Evolutionary conservation across 2,329 filamentous ascomycete genomes (phyloP).

Genomic region (Aspergillus alliaceus): DNA sequence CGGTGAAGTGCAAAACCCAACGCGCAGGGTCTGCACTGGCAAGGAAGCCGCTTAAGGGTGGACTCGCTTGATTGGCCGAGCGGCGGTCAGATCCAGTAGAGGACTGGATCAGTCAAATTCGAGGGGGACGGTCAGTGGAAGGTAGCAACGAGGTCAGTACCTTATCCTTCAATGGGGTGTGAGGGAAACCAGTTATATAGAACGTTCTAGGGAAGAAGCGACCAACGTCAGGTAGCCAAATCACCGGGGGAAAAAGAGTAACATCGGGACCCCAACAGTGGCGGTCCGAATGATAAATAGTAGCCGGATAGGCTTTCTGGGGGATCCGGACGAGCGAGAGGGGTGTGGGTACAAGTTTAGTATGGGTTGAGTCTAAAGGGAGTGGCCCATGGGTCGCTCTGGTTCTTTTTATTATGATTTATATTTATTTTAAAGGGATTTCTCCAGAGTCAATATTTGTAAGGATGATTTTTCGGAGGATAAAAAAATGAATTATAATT

Average conservation of each 20-base stretch:
- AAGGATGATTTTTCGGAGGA: background rate
- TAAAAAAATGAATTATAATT: background rate
- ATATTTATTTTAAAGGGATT: background rate
- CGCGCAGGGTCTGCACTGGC: constrained; percentile 12
- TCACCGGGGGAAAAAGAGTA: background rate
- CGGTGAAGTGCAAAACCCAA: constrained; percentile 17
- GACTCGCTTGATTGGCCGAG: constrained; percentile 20
- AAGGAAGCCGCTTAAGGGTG: constrained; percentile 8
- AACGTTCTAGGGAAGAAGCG: background rate
- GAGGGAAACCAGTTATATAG: background rate
- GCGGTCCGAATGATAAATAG: constrained; percentile 18
- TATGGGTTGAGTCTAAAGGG: constrained; percentile 3
- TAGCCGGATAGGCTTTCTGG: constrained; percentile 20
- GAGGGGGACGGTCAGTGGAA: background rate
- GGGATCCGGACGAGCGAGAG: constrained; percentile 14
- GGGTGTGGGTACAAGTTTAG: constrained; percentile 8
- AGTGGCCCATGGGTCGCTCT: constrained; percentile 10
- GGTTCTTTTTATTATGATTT: constrained; percentile 1
- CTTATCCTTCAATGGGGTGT: background rate
- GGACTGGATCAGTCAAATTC: constrained; percentile 12
- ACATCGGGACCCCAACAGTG: background rate
- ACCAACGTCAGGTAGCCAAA: background rate
- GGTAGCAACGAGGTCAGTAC: background rate
- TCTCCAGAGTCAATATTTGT: background rate
- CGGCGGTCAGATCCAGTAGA: constrained; percentile 20